Evolutionary conservation across 331 rosid species (phyloP), one percentile per base, ranked within the genome.

Genomic region (Acacia concinna): DNA sequence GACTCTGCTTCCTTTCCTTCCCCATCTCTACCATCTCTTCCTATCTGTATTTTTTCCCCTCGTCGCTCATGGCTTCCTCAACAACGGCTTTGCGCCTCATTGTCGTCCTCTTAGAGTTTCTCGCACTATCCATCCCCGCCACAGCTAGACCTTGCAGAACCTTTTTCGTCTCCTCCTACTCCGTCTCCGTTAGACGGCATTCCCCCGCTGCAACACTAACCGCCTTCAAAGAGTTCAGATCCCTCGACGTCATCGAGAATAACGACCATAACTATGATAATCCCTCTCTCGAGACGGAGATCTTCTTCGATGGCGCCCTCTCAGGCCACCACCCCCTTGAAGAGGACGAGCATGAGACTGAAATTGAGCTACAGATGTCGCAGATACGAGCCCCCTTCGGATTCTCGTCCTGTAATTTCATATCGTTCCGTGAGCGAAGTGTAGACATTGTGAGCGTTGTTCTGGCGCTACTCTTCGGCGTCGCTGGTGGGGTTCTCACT

Each of bases 391-490:
- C 60, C 18, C 70, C 87, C 59, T 44, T 83, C 25, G 85, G 82
- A 66, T 52, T 85, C 38, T 60, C 88, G 11, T 38, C 89, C 47
- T 79, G 86, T 73, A 96, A 90, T 62, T 89, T 89, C 78, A 78
- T 80, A 82, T 96, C 97, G 37, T 93, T 96, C 40, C 94, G 97
- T 63, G 94, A 91, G 47, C 97, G 97, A 71, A 87, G 97, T 82
- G 88, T 85, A 86, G 99, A 96, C 80, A 91, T 96, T 74, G 89
- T 93, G 69, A 96, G 94, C 83, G 93, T 96, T 28, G 98, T 93
- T 10, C 89, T 93, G 23, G 96, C 97, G 31, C 67, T 96, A 71
- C 97, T 96, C 47, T 93, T 96, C 68, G 99, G 99, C 40, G 88
- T 91, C 20, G 93, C 94, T 14, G 91, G 97, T 63, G 99, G 99